phyloP scores from a whole-genome alignment of 148 eudicot genomes.

The Spergularia bocconei region DNA sequence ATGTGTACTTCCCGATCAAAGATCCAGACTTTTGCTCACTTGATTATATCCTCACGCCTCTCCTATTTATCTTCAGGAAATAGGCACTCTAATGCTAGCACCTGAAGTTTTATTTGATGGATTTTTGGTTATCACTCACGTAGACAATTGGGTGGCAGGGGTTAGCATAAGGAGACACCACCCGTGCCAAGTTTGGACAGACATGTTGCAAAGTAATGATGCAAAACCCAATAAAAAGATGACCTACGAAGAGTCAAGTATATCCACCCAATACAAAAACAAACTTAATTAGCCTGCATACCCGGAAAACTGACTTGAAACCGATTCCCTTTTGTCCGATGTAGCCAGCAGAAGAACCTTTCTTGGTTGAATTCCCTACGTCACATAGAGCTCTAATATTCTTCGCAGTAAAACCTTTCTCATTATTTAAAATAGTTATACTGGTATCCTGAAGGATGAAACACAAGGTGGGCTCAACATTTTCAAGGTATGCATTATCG shows the following conservation, averaged over 20 bases:
- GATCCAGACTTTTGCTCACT: too few relatives aligned
- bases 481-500: constrained; percentile 68
- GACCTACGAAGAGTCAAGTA: not conserved
- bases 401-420: constrained; percentile 68
- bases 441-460: constrained; percentile 74
- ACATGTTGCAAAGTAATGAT: not conserved
- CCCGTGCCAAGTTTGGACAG: not conserved
- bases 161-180: too few relatives aligned
- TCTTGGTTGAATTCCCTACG: constrained; percentile 94
- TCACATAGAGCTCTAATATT: constrained; percentile 97
- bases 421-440: constrained; percentile 80
- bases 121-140: too few relatives aligned
- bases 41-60: too few relatives aligned
- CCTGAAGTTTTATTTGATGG: too few relatives aligned
- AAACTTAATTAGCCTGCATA: constrained; percentile 23
- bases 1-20: too few relatives aligned
- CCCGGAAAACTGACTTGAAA: constrained; percentile 97
- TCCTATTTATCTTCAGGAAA: too few relatives aligned
- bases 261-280: not conserved
- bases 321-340: constrained; percentile 99
- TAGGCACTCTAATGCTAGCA: too few relatives aligned
- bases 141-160: too few relatives aligned
- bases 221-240: not conserved
- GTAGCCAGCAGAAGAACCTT: constrained; percentile 76
- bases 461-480: constrained; percentile 73